These are phyloP conservation scores for Syncephalastrum monosporum DNA, from an alignment of 371 early-diverging fungal species.

Conservation along the genomic window DNA sequence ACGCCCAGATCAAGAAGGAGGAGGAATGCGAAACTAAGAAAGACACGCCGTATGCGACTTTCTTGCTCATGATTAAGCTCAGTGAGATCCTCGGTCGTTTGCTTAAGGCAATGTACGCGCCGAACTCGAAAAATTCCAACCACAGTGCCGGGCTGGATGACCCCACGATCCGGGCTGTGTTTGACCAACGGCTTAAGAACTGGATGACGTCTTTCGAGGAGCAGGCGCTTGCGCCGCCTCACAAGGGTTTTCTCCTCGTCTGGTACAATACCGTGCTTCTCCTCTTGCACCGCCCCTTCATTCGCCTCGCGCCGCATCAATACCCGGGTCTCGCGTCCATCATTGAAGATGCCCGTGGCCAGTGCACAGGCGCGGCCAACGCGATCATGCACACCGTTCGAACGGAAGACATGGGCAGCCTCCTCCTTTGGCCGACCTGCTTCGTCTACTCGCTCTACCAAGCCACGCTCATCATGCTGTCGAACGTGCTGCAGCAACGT, in stretches of 20 bases:
- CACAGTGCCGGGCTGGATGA: constrained; percentile 42
- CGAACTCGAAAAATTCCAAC: constrained; percentile 40
- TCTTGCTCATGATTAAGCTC: constrained; percentile 35
- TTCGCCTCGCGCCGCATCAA: constrained; percentile 21
- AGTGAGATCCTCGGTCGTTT: constrained; percentile 47
- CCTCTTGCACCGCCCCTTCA: constrained; percentile 58
- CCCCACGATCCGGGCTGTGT: constrained; percentile 40
- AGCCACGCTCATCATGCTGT: constrained; percentile 34
- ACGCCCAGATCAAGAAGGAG: not conserved
- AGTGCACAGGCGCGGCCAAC: constrained; percentile 32
- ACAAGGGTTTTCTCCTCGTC: constrained; percentile 46
- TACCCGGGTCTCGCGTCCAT: constrained; percentile 21
- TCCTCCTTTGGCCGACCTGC: constrained; percentile 40
- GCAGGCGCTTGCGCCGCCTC: not conserved
- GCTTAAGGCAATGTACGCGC: constrained; percentile 43
- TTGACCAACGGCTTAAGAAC: constrained; percentile 41
- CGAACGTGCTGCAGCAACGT: constrained; percentile 29
- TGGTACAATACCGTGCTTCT: constrained; percentile 53
- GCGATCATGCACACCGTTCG: constrained; percentile 27
- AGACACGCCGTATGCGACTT: constrained; percentile 29
- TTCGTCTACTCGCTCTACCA: constrained; percentile 53
- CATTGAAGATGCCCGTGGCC: constrained; percentile 32
- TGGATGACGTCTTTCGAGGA: constrained; percentile 35
- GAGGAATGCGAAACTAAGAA: not conserved
- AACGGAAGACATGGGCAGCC: constrained; percentile 20